A percentile compares a stretch with the other conserved stretches of the same genome.
Evolutionary conservation across 306 rosid species (phyloP).

Genomic region (Pterocarpus santalinus): DNA sequence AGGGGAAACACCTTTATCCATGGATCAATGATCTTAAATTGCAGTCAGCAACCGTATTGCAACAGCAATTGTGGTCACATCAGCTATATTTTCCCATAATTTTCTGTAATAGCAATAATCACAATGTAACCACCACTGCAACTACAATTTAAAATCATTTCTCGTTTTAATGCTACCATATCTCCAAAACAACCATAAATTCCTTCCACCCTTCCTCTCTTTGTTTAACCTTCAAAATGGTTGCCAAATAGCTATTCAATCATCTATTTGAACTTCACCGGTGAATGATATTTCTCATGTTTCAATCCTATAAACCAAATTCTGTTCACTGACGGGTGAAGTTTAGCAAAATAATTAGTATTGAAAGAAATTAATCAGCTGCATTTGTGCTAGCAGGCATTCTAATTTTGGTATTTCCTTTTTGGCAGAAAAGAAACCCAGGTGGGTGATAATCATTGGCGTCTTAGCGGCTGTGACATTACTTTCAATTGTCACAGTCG

Average conservation of each 20-base stretch:
- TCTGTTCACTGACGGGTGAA: constrained; percentile 2
- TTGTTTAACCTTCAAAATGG: constrained; percentile 1
- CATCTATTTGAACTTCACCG: not conserved
- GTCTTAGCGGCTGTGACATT: constrained; percentile 56
- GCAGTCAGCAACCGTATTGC: too few relatives aligned
- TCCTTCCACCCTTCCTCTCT: not conserved
- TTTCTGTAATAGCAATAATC: too few relatives aligned
- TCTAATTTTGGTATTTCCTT: constrained; percentile 42
- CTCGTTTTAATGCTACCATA: not conserved
- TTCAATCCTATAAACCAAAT: not conserved
- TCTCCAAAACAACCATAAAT: not conserved
- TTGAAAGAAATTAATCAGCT: not conserved
- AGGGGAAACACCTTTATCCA: not conserved
- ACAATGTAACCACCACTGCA: too few relatives aligned
- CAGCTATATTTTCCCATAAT: too few relatives aligned
- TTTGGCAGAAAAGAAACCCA: constrained; percentile 52
- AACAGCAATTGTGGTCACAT: too few relatives aligned
- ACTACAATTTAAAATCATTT: too few relatives aligned
- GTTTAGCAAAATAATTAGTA: constrained; percentile 14
- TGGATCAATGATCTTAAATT: not conserved
- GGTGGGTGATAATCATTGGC: constrained; percentile 51
- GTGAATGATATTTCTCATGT: constrained; percentile 11
- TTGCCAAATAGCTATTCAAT: not conserved
- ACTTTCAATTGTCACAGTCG: constrained; percentile 53
- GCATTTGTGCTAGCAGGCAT: constrained; percentile 3